These are phyloP conservation scores for Domatiomyces globalis DNA, from an alignment of 2,329 filamentous ascomycete genomes.

Conservation along the genomic window DNA sequence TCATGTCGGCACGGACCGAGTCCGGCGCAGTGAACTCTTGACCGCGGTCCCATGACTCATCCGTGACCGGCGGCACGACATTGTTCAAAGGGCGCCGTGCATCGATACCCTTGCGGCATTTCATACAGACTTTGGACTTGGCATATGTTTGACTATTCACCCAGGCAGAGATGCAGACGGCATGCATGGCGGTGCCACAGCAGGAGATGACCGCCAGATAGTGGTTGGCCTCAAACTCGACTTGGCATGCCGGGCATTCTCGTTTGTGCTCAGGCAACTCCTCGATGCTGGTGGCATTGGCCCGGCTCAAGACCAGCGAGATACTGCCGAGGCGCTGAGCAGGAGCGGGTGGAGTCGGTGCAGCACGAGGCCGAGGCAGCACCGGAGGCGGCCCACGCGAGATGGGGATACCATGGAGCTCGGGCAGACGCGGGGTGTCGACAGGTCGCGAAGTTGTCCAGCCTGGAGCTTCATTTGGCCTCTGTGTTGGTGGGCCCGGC, in stretches of 20 bases:
- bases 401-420: not conserved
- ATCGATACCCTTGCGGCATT: constrained; percentile 13
- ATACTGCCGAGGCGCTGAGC: constrained; percentile 1
- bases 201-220: constrained; percentile 13
- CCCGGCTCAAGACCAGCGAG: constrained; percentile 10
- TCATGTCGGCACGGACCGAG: constrained; percentile 7
- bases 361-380: not conserved
- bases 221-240: constrained; percentile 12
- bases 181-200: constrained; percentile 13
- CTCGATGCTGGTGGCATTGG: constrained; percentile 9
- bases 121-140: constrained; percentile 12
- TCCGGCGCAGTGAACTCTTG: constrained; percentile 11
- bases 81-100: constrained; percentile 10
- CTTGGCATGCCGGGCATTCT: constrained; percentile 14
- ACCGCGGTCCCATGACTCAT: constrained; percentile 12
- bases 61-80: constrained; percentile 11
- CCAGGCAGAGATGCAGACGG: constrained; percentile 13
- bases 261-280: constrained; percentile 11
- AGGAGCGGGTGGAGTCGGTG: not conserved
- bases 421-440: not conserved
- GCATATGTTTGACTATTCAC: constrained; percentile 11
- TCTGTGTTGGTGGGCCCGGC: not conserved
- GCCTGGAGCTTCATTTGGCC: not conserved
- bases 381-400: not conserved
- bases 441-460: not conserved